A percentile compares a stretch with the other conserved stretches of the same genome.
Evolutionary conservation across 2,329 filamentous ascomycete genomes (phyloP).

Genomic region (Pseudogymnoascus sp.): DNA sequence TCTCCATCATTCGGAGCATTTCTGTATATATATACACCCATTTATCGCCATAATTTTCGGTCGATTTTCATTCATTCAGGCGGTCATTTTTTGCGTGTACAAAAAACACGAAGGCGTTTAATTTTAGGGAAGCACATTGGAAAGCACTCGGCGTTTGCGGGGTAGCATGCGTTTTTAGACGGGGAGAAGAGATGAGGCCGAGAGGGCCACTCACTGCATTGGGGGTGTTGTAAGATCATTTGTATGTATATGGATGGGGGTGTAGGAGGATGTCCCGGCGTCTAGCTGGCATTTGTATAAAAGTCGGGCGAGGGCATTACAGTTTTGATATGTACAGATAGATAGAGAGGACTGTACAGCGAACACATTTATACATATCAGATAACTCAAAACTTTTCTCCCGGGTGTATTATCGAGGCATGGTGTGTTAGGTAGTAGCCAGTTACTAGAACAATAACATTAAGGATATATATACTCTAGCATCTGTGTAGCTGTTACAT

Average conservation of each 20-base stretch:
- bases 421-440: no score
- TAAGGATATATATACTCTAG: no score
- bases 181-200: background rate
- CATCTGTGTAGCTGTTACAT: no score
- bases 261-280: background rate
- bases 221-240: conserved; percentile 9
- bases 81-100: background rate
- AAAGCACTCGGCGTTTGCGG: background rate
- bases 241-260: background rate
- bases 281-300: background rate
- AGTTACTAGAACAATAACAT: no score
- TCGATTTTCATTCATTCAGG: background rate
- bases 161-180: background rate
- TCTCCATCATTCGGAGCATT: background rate
- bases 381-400: no score
- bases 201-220: background rate
- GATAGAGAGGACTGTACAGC: background rate
- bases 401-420: no score
- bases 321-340: background rate
- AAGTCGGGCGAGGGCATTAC: background rate
- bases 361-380: background rate
- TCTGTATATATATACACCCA: conserved; percentile 6
- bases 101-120: background rate
- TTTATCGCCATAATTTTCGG: conserved; percentile 4
- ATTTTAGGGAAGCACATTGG: background rate